Evolutionary conservation across 805 yeast species (phyloP).

Genomic region (Saturnispora saitoi): DNA sequence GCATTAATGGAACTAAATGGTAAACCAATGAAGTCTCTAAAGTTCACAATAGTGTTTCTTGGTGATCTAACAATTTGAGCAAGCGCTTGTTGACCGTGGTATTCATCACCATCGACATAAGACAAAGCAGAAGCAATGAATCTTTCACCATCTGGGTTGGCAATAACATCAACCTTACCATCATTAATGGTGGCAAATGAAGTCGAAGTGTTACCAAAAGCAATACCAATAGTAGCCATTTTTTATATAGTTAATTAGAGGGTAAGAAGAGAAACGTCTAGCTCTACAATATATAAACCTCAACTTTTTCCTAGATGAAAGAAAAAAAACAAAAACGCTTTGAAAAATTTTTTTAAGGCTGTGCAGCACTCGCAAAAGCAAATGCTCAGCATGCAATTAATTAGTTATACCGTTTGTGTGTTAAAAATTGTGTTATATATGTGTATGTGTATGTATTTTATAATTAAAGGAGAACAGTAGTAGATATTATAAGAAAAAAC

Average conservation of each 20-base stretch:
- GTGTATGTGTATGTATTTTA: too few species aligned
- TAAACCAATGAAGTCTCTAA: slow-evolving; percentile 87
- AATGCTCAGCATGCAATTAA: too few species aligned
- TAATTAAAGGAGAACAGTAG: too few species aligned
- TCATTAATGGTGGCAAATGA: slow-evolving; percentile 88
- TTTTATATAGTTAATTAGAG: slow-evolving; percentile 3
- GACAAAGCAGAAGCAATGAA: slow-evolving; percentile 88
- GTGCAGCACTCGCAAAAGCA: neutral
- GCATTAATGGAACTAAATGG: slow-evolving; percentile 62
- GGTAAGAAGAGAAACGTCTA: neutral
- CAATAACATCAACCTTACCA: slow-evolving; percentile 93
- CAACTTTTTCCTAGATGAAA: neutral
- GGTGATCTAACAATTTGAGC: slow-evolving; percentile 91
- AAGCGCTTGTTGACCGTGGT: slow-evolving; percentile 93
- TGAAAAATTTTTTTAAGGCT: neutral
- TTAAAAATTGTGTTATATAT: too few species aligned
- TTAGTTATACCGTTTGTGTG: too few species aligned
- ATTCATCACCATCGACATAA: slow-evolving; percentile 90
- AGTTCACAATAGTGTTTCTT: slow-evolving; percentile 74
- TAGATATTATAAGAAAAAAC: too few species aligned
- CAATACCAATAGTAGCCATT: slow-evolving; percentile 76
- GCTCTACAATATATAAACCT: neutral
- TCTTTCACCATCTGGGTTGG: slow-evolving; percentile 98
- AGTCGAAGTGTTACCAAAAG: slow-evolving; percentile 94
- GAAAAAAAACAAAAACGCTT: neutral